Base-by-base conservation (phyloP, 306 rosid genomes). In the Casuarina equisetifolia region DNA sequence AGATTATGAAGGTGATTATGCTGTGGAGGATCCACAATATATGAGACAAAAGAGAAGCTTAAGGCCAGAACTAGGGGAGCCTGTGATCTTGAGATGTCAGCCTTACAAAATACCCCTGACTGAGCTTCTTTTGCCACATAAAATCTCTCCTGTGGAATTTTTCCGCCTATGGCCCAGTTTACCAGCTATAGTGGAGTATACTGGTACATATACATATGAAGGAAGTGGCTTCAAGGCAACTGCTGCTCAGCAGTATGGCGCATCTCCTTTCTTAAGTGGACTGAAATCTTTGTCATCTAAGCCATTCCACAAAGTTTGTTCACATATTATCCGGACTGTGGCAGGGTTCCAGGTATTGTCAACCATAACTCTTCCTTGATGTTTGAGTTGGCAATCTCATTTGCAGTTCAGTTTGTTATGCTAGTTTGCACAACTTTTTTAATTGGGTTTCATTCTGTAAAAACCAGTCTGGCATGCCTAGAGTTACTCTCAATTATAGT, bases 201-300 rank as follows among this genome's bases (percentile, higher is more conserved):
- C 97, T 66, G 97, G 99, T 70, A 92, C 96, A n/a, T 95, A 95
- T 81, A 95, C 89, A 48, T 95, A 95, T 2, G 99, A 95, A 90
- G 99, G 99, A 75, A 95, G 98, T 86, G 99, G 99, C 76, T 91
- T 95, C 85, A 86, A 85, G 86, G 99, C 99, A 80, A 92, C 97
- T 15, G 99, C 99, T 67, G 99, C 99, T 20, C 99, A 89, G 86
- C 99, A 92, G 84, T 90, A 95, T 72, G 99, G 97, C 16, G 92
- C 96, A 55, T 95, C 99, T 64, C 97, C 99, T 61, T 95, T 95
- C 88, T 78, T 95, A 75, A 92, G 96, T 87, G 99, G 99, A 85
- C 86, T 95, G 78, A 92, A 95, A 85, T 92, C 99, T 69, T 70
- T 95, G 87, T 84, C 97, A 69, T 86, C 96, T 72, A 92, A 95